Evolutionary conservation across 495 filamentous ascomycete genomes (phyloP).

Genomic region (Tuber indicum): DNA sequence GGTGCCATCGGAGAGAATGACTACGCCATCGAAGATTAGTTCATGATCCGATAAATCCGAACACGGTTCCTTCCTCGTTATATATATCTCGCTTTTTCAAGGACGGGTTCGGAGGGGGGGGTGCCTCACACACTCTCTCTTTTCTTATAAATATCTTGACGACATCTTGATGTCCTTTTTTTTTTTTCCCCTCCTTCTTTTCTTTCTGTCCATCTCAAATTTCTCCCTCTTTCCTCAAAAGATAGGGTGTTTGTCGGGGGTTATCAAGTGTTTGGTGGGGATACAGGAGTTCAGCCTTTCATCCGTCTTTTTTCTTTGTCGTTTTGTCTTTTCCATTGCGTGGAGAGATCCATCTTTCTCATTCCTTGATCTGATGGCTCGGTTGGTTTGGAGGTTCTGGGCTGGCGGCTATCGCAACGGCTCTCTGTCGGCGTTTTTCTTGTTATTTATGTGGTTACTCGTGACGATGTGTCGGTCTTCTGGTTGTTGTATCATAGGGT

Average conservation of each 20-base stretch:
- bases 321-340: constrained; percentile 2
- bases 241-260: constrained; percentile 26
- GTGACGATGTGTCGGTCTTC: not conserved
- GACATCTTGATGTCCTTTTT: constrained; percentile 10
- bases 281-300: constrained; percentile 38
- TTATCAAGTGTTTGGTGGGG: constrained; percentile 17
- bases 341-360: not conserved
- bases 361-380: not conserved
- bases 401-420: not conserved
- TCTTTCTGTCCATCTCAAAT: not conserved
- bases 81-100: constrained; percentile 10
- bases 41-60: constrained; percentile 4
- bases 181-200: not conserved
- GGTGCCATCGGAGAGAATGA: constrained; percentile 40
- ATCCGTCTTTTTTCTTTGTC: constrained; percentile 5
- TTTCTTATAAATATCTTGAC: constrained; percentile 26
- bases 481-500: not conserved
- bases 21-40: constrained; percentile 42
- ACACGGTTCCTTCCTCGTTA: not conserved
- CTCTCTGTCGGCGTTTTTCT: not conserved
- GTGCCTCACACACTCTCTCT: constrained; percentile 17
- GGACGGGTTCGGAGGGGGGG: constrained; percentile 18
- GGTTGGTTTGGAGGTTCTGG: not conserved
- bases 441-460: not conserved
- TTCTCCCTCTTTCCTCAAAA: not conserved